Conservation (phyloP, 441 rosid species). For the Arabidopsis lyrata region DNA sequence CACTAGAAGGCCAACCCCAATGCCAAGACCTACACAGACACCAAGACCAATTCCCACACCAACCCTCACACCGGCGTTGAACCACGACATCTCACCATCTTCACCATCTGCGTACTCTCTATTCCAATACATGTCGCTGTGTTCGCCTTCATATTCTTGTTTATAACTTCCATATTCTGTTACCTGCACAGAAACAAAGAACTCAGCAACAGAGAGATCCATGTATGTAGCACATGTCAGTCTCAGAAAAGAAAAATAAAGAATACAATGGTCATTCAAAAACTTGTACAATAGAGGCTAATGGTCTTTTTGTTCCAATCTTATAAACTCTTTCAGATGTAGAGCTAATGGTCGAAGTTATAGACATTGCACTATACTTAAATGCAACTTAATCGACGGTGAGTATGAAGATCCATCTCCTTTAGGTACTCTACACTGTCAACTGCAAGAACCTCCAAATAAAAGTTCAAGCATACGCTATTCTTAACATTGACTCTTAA, state of each 20-base stretch:
- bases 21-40: conserved; percentile 64
- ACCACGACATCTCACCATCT: conserved; percentile 75
- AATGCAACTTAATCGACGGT: not conserved
- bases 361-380: conserved; percentile 1
- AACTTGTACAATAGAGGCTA: conserved; percentile 6
- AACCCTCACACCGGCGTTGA: conserved; percentile 74
- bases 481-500: not conserved
- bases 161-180: conserved; percentile 51
- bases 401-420: conserved; percentile 21
- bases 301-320: conserved; percentile 5
- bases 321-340: not conserved
- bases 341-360: not conserved
- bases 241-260: not conserved
- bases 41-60: conserved; percentile 78
- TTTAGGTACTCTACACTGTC: conserved; percentile 6
- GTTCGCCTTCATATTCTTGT: conserved; percentile 57
- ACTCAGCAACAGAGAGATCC: conserved; percentile 13
- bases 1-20: conserved; percentile 66
- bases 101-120: conserved; percentile 57
- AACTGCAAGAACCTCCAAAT: conserved; percentile 1
- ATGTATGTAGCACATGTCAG: not conserved
- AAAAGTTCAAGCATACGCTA: conserved; percentile 3
- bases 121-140: conserved; percentile 40
- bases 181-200: conserved; percentile 47
- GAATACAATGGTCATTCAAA: not conserved